Percentiles rank a stretch among this genome's conserved stretches.
Conservation (phyloP, 2,329 filamentous ascomycete species). For the Penicillium sp. region DNA sequence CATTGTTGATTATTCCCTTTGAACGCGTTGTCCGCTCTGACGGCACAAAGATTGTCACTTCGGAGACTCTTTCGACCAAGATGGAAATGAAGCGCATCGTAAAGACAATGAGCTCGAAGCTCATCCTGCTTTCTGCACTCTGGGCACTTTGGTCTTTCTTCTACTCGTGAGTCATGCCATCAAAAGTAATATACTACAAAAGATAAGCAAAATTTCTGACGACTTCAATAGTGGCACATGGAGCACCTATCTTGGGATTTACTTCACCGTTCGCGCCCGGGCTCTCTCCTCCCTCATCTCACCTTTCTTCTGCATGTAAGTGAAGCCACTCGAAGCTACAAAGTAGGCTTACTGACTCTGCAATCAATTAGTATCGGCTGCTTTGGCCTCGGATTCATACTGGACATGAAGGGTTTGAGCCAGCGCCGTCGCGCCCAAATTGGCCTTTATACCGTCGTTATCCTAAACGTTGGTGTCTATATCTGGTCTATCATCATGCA, state of each 20-base stretch:
- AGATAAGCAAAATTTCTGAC: background rate
- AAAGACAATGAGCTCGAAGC: slow-evolving; percentile 40
- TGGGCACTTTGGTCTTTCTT: slow-evolving; percentile 53
- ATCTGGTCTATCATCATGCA: slow-evolving; percentile 55
- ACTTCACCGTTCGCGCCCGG: slow-evolving; percentile 48
- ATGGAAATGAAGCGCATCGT: slow-evolving; percentile 44
- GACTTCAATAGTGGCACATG: slow-evolving; percentile 41
- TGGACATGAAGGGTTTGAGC: slow-evolving; percentile 42
- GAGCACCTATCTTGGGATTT: slow-evolving; percentile 49
- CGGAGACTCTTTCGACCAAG: slow-evolving; percentile 44
- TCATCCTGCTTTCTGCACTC: slow-evolving; percentile 42
- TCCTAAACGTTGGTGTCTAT: slow-evolving; percentile 52
- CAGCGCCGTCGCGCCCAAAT: slow-evolving; percentile 50
- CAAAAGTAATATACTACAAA: too few relatives aligned
- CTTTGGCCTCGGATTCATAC: slow-evolving; percentile 52
- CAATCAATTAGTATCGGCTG: slow-evolving; percentile 43
- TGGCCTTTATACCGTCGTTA: slow-evolving; percentile 48
- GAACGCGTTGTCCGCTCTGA: slow-evolving; percentile 50
- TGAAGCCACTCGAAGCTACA: background rate
- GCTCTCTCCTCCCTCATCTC: slow-evolving; percentile 50
- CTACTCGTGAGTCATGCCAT: slow-evolving; percentile 32
- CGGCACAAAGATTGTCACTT: slow-evolving; percentile 45
- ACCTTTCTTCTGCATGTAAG: slow-evolving; percentile 53
- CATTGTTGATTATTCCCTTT: slow-evolving; percentile 49
- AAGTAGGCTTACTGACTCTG: background rate